Percentiles rank a stretch among this genome's conserved stretches.
Evolutionary conservation across 2,329 filamentous ascomycete species (phyloP).

Genomic region (Paramyrothecium sp.): DNA sequence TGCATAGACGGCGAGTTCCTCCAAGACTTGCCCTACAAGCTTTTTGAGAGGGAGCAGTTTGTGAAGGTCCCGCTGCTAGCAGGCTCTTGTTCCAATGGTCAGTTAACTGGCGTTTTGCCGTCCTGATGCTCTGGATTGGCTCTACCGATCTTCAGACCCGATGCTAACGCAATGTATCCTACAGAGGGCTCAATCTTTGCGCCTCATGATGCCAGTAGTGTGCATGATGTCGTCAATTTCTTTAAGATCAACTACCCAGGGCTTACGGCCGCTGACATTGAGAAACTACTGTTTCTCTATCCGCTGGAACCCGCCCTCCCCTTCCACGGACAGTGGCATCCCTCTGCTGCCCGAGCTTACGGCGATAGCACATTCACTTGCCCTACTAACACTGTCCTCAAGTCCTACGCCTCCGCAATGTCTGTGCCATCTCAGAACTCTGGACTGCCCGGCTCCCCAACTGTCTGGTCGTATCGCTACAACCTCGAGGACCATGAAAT

Average conservation of each 20-base stretch:
- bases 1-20: conserved; percentile 47
- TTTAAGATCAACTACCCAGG: conserved; percentile 46
- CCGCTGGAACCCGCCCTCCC: conserved; percentile 32
- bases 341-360: conserved; percentile 38
- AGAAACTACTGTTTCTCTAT: conserved; percentile 36
- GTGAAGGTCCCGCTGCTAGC: conserved; percentile 43
- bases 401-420: conserved; percentile 22
- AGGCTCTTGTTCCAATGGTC: conserved; percentile 42
- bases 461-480: conserved; percentile 47
- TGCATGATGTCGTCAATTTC: conserved; percentile 35
- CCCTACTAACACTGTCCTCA: conserved; percentile 37
- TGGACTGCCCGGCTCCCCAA: background rate
- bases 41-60: conserved; percentile 39
- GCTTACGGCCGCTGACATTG: conserved; percentile 32
- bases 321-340: conserved; percentile 41
- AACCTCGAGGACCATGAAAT: conserved; percentile 41
- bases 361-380: conserved; percentile 46
- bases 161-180: conserved; percentile 8
- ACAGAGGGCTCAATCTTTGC: conserved; percentile 47
- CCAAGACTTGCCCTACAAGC: conserved; percentile 35
- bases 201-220: conserved; percentile 29
- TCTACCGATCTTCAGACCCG: background rate
- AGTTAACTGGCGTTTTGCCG: conserved; percentile 9
- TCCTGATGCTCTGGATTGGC: no score
- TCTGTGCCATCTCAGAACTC: conserved; percentile 2